phyloP scores from a whole-genome alignment of 208 protist species.

The Sergeia podlipaevii region DNA sequence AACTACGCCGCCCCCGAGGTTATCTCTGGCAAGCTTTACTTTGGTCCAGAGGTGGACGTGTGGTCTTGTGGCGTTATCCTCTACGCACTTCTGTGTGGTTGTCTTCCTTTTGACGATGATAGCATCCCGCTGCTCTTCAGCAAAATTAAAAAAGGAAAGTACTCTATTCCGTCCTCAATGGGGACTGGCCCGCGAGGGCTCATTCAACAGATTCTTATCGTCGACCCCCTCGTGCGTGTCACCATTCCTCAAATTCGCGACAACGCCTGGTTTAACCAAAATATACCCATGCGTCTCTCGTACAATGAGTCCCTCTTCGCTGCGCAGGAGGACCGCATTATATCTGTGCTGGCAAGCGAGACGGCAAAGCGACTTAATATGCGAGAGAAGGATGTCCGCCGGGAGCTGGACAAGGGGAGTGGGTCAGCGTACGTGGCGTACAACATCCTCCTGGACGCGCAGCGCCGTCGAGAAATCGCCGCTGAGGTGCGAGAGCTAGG shows the following conservation, averaged over 20 bases:
- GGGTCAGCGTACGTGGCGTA: constrained; percentile 75
- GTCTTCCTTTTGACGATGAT: constrained; percentile 93
- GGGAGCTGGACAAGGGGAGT: constrained; percentile 52
- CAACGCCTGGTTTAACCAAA: constrained; percentile 84
- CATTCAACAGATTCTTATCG: constrained; percentile 85
- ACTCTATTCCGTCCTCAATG: constrained; percentile 68
- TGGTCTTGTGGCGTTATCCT: constrained; percentile 96
- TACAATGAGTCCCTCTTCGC: constrained; percentile 73
- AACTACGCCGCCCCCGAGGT: constrained; percentile 95
- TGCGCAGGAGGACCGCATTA: constrained; percentile 64
- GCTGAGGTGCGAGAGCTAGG: constrained; percentile 52
- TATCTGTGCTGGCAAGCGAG: constrained; percentile 56
- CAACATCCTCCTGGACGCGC: constrained; percentile 79
- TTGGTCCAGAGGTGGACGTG: constrained; percentile 91
- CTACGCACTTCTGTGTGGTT: constrained; percentile 91
- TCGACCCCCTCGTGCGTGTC: constrained; percentile 86
- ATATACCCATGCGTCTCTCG: constrained; percentile 77
- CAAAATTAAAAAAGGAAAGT: constrained; percentile 91
- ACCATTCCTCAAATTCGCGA: constrained; percentile 90
- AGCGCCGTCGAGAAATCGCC: constrained; percentile 56
- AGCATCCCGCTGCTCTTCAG: constrained; percentile 88
- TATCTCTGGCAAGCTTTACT: constrained; percentile 91
- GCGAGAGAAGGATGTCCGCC: constrained; percentile 65
- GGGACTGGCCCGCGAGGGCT: constrained; percentile 54
- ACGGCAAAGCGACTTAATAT: constrained; percentile 45